Percentiles rank a stretch among this genome's conserved stretches.
phyloP scores from a whole-genome alignment of 768 basidiomycete genomes.

The Russula earlei region DNA sequence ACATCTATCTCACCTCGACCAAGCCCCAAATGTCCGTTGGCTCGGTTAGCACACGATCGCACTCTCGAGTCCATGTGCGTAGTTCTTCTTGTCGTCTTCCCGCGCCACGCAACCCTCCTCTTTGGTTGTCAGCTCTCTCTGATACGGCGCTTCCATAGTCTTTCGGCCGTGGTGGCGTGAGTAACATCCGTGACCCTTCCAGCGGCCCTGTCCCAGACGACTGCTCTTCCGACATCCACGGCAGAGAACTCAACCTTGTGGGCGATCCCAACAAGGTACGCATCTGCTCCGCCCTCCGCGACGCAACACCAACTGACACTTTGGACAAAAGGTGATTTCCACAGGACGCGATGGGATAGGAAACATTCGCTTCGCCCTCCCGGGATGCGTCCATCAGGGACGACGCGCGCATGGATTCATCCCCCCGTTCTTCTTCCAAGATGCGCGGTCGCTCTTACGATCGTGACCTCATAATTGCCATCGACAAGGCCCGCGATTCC shows the following conservation, averaged over 20 bases:
- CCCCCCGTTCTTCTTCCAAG: constrained; percentile 5
- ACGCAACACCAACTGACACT: no score
- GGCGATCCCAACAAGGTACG: constrained; percentile 31
- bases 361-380: constrained; percentile 75
- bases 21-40: no score
- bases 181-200: constrained; percentile 47
- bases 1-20: no score
- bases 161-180: constrained; percentile 58
- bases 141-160: constrained; percentile 29
- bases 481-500: background rate
- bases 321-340: constrained; percentile 33
- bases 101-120: no score
- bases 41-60: no score
- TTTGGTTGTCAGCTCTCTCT: no score
- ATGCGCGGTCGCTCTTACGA: constrained; percentile 22
- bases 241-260: constrained; percentile 42
- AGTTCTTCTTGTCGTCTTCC: no score
- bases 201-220: constrained; percentile 39
- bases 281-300: no score
- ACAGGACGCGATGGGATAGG: constrained; percentile 77
- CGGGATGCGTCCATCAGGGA: constrained; percentile 32
- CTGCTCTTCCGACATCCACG: constrained; percentile 46
- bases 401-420: background rate
- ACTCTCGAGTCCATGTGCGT: no score
- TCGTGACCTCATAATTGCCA: constrained; percentile 23